These are phyloP conservation scores for Fimicolochytrium jonesii DNA, from an alignment of 192 early-diverging fungal genomes.

Conservation along the genomic window DNA sequence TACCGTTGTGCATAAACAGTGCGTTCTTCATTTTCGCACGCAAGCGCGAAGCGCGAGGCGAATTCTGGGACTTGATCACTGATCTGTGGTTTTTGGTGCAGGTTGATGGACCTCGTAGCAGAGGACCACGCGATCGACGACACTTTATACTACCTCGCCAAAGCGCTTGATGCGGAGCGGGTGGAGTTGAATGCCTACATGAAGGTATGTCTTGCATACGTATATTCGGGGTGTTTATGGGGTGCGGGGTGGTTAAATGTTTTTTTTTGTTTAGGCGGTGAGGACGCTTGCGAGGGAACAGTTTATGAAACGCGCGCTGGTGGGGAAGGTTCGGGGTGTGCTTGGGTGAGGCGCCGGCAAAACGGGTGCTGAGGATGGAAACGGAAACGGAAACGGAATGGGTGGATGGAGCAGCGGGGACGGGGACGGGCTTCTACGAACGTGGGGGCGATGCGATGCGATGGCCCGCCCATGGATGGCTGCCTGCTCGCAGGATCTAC, in stretches of 20 bases:
- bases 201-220: constrained; percentile 54
- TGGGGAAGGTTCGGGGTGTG: constrained; percentile 40
- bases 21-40: constrained; percentile 6
- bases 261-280: constrained; percentile 49
- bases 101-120: constrained; percentile 80
- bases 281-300: constrained; percentile 80
- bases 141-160: constrained; percentile 74
- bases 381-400: too few species aligned
- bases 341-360: too few species aligned
- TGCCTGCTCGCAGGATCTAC: too few species aligned
- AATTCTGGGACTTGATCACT: too few species aligned
- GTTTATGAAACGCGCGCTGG: constrained; percentile 76
- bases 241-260: neutral
- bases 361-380: too few species aligned
- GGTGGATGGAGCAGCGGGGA: too few species aligned
- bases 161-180: constrained; percentile 71
- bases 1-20: constrained; percentile 69
- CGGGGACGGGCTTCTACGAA: too few species aligned
- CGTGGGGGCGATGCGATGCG: too few species aligned
- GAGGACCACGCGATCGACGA: constrained; percentile 90
- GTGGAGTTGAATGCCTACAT: constrained; percentile 71
- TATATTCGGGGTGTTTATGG: neutral
- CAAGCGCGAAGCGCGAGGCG: too few species aligned
- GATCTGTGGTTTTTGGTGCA: constrained; percentile 23
- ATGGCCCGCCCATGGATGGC: too few species aligned